These are phyloP conservation scores for Gossypium arboreum DNA, from an alignment of 345 rosid species.

Conservation along the genomic window DNA sequence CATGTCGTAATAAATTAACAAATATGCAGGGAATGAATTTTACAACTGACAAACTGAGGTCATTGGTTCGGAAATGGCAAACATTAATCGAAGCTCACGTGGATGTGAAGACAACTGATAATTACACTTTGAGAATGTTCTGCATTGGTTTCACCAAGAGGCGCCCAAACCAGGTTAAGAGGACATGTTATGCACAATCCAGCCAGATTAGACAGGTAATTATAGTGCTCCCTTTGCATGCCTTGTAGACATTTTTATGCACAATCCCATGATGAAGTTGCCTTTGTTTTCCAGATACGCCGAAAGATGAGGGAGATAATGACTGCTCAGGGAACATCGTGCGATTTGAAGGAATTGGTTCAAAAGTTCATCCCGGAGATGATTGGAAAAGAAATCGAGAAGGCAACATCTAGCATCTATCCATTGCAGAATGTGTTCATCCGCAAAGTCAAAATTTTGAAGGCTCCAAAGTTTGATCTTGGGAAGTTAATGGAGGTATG, in stretches of 20 bases:
- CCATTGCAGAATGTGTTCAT: conserved; percentile 88
- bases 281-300: conserved; percentile 49
- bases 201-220: conserved; percentile 86
- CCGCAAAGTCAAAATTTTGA: conserved; percentile 82
- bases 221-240: no score
- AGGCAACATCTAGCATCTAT: conserved; percentile 73
- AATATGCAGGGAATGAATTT: conserved; percentile 77
- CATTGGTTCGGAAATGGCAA: conserved; percentile 93
- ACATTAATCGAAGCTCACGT: conserved; percentile 87
- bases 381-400: conserved; percentile 88
- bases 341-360: conserved; percentile 88
- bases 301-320: conserved; percentile 91
- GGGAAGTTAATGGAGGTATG: conserved; percentile 92
- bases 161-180: conserved; percentile 85
- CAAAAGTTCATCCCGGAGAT: conserved; percentile 75
- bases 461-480: conserved; percentile 82
- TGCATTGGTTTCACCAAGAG: conserved; percentile 95
- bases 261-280: neutral
- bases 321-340: conserved; percentile 73
- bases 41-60: conserved; percentile 92
- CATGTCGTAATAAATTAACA: neutral
- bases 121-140: conserved; percentile 78
- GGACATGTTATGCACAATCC: conserved; percentile 93
- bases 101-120: conserved; percentile 96
- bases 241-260: conserved; percentile 7